Base-by-base conservation (phyloP, 495 filamentous ascomycete genomes). In the Monascus purpureus region DNA sequence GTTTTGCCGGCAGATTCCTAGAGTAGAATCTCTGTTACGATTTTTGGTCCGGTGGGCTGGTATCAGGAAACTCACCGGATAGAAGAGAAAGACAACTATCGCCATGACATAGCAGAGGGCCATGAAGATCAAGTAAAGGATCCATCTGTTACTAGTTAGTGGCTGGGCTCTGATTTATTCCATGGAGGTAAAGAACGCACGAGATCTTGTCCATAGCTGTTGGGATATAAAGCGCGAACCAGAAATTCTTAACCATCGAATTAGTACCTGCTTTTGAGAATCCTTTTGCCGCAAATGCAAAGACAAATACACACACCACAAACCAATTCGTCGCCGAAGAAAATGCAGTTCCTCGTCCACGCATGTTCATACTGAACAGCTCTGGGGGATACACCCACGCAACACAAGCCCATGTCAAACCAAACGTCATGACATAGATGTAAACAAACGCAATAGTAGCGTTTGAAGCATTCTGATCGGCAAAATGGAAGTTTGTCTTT, bases 181-280 rank as follows among this genome's bases (percentile, higher is more conserved):
- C 11, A 12, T 13, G 6, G 17, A 6, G 26, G 12, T 9, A 12
- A 14, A 7, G 15, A 13, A 37, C 48, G 37, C 18, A 52, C 48
- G 37, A 40, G 11, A 48, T 50, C 24, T 45, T 38, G 5, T 38
- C 28, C 45, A 49, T 42, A 2, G 40, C 42, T 3, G 40, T 47
- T 2, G 45, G 48, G 17, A 49, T 49, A 22, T 52, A 52, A 15
- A 52, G 25, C 0, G 42, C 46, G 8, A 52, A 49, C 41, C 44
- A 47, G 20, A 47, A 51, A 22, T 51, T 51, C 45, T n/a, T n/a
- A n/a, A n/a, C n/a, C n/a, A n/a, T n/a, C n/a, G n/a, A n/a, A n/a
- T n/a, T 46, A n/a, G 12, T 11, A 13, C 1, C 12, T 23, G 24
- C 7, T 20, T 12, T 17, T 31, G 8, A 35, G 28, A 12, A 8